These are phyloP conservation scores for Hibiscus tridactylites DNA, from an alignment of 345 rosid species.

Conservation along the genomic window DNA sequence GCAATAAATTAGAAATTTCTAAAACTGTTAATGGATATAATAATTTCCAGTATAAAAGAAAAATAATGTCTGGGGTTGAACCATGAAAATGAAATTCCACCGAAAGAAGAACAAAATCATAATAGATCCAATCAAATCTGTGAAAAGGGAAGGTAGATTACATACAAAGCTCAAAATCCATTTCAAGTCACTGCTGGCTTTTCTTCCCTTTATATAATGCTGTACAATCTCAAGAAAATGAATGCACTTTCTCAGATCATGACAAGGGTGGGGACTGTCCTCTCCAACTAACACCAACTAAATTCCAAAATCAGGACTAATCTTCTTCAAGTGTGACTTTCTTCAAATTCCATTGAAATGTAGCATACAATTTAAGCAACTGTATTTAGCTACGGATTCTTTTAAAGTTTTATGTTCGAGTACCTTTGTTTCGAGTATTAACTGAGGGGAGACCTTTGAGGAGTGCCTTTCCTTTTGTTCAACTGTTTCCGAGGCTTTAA, in stretches of 20 bases:
- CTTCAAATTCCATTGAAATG: not conserved
- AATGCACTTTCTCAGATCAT: not conserved
- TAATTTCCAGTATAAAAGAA: not conserved
- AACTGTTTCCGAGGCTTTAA: slow-evolving; percentile 45
- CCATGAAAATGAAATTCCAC: slow-evolving; percentile 8
- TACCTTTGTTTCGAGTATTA: slow-evolving; percentile 10
- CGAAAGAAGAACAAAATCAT: slow-evolving; percentile 11
- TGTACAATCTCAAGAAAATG: slow-evolving; percentile 14
- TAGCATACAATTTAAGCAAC: not conserved
- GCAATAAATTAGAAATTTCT: not conserved
- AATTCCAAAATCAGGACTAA: slow-evolving; percentile 10
- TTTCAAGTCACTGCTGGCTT: not conserved
- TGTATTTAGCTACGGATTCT: not conserved
- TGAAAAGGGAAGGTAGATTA: not conserved
- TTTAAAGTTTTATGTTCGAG: slow-evolving; percentile 20
- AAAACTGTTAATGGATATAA: too few relatives aligned
- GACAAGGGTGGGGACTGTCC: slow-evolving; percentile 6
- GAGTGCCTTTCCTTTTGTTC: slow-evolving; percentile 66
- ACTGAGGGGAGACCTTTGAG: slow-evolving; percentile 48
- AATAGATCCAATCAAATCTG: slow-evolving; percentile 7
- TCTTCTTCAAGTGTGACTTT: not conserved
- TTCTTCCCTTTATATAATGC: not conserved
- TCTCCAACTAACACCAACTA: slow-evolving; percentile 13
- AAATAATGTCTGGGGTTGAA: not conserved
- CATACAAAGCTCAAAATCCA: slow-evolving; percentile 10